A percentile compares a stretch with the other conserved stretches of the same genome.
Evolutionary conservation across 225 moss, liverwort and hornwort species (phyloP).

Genomic region (Pseudoscleropodium purum): DNA sequence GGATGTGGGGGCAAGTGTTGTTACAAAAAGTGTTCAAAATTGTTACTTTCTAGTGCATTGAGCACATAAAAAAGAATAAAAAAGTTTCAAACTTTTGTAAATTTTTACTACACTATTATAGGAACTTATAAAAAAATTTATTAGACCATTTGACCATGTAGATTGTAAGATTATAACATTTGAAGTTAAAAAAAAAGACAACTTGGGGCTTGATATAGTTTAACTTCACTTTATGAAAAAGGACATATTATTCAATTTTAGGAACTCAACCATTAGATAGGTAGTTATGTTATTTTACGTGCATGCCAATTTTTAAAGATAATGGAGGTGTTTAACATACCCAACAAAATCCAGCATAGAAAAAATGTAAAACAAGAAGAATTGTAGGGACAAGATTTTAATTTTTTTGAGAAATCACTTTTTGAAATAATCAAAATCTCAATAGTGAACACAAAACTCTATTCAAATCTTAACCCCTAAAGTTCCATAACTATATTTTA

Average conservation of each 20-base stretch:
- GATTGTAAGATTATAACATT: neutral
- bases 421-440: neutral
- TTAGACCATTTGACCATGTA: neutral
- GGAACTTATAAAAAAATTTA: neutral
- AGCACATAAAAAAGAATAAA: neutral
- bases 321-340: neutral
- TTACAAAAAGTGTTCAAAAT: neutral
- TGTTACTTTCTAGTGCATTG: neutral
- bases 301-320: neutral
- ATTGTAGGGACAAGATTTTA: rapidly evolving
- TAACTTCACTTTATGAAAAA: neutral
- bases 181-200: neutral
- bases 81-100: neutral
- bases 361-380: rapidly evolving
- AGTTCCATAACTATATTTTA: too few relatives aligned
- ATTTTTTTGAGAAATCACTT: neutral
- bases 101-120: neutral
- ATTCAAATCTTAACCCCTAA: too few relatives aligned
- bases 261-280: neutral
- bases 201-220: rapidly evolving
- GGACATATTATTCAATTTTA: neutral
- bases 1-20: rapidly evolving
- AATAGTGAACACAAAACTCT: rapidly evolving
- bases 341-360: neutral
- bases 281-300: neutral